Conservation (phyloP, 208 protist species). For the Leishmania arabica region DNA sequence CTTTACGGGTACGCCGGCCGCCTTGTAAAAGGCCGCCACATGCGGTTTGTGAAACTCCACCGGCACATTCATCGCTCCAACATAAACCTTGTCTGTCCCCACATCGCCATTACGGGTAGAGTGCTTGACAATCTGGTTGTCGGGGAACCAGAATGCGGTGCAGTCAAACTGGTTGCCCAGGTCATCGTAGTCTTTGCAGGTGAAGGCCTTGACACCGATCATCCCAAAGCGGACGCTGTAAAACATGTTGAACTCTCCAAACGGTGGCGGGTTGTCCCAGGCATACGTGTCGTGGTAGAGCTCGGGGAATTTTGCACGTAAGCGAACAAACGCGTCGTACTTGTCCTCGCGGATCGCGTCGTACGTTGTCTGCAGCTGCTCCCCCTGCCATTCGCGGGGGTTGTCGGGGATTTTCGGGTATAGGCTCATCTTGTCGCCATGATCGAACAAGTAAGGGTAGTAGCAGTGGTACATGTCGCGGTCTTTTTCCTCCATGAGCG, state of each 20-base stretch:
- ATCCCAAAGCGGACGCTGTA: slow-evolving; percentile 94
- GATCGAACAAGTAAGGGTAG: slow-evolving; percentile 94
- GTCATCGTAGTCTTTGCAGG: slow-evolving; percentile 94
- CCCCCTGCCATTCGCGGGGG: slow-evolving; percentile 88
- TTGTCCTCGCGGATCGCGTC: slow-evolving; percentile 94
- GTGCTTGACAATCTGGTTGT: slow-evolving; percentile 93
- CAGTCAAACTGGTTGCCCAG: slow-evolving; percentile 93
- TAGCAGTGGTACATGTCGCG: slow-evolving; percentile 95
- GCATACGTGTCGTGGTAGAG: slow-evolving; percentile 91
- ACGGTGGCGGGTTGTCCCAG: slow-evolving; percentile 93
- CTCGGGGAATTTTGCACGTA: slow-evolving; percentile 93
- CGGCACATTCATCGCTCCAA: slow-evolving; percentile 92
- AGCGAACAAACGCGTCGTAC: slow-evolving; percentile 91
- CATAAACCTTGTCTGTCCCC: slow-evolving; percentile 85
- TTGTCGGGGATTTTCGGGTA: slow-evolving; percentile 94
- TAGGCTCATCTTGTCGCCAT: slow-evolving; percentile 91
- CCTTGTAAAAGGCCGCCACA: slow-evolving; percentile 89
- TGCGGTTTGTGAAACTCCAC: slow-evolving; percentile 93
- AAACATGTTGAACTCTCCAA: slow-evolving; percentile 95
- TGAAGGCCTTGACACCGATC: slow-evolving; percentile 91
- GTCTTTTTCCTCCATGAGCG: slow-evolving; percentile 89
- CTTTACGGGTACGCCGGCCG: slow-evolving; percentile 89
- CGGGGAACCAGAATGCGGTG: slow-evolving; percentile 93
- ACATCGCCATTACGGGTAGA: slow-evolving; percentile 72
- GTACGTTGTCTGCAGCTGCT: slow-evolving; percentile 94